Conservation (phyloP, 1,139 yeast species). For the Geotrichum carabidarum region DNA sequence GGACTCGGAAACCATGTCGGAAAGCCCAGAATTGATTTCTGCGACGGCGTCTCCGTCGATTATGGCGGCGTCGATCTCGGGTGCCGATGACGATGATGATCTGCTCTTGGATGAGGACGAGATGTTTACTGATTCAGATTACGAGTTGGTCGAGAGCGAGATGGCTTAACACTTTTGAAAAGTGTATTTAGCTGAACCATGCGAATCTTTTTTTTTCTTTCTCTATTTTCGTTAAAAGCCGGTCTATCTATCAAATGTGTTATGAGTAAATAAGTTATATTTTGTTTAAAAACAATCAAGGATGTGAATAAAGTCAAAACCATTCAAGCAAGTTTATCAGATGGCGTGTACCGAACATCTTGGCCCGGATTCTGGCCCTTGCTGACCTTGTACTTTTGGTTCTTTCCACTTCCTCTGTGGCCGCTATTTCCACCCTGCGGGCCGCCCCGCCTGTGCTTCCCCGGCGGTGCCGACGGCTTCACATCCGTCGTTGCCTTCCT, state of each 20-base stretch:
- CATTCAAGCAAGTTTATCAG: not conserved
- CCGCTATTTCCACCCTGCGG: not conserved
- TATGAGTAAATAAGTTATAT: not conserved
- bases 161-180: not conserved
- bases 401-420: not conserved
- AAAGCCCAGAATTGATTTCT: slow-evolving; percentile 1
- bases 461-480: slow-evolving; percentile 20
- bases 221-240: not conserved
- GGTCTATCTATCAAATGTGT: not conserved
- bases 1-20: not conserved
- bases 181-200: not conserved
- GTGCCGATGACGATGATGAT: slow-evolving; percentile 8
- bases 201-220: not conserved
- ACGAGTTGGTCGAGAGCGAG: slow-evolving; percentile 10
- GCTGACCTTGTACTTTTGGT: not conserved
- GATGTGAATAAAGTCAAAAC: too few species aligned
- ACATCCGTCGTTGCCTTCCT: slow-evolving; percentile 57
- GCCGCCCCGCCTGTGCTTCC: not conserved
- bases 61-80: slow-evolving; percentile 7
- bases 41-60: slow-evolving; percentile 9
- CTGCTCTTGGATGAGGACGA: slow-evolving; percentile 7
- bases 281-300: too few species aligned
- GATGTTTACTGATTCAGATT: slow-evolving; percentile 14
- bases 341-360: slow-evolving; percentile 3
- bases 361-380: not conserved